These are phyloP conservation scores for Malus hybrid DNA, from an alignment of 331 rosid species.

Conservation along the genomic window DNA sequence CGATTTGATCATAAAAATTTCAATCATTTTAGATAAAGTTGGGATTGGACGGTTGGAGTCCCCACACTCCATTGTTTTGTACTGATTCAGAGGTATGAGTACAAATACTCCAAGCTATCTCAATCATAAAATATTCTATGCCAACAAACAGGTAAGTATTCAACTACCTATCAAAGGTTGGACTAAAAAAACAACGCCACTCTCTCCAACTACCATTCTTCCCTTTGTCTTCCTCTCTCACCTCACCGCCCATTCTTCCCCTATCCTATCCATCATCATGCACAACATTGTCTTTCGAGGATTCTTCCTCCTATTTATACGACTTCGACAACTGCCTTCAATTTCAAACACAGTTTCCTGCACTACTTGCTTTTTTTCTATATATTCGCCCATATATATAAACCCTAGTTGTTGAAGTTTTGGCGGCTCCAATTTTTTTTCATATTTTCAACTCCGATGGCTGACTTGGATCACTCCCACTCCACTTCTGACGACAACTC, in stretches of 20 bases:
- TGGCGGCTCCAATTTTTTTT: slow-evolving; percentile 14
- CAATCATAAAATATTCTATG: background rate
- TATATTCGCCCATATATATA: background rate
- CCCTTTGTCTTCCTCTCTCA: slow-evolving; percentile 15
- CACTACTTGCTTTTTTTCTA: background rate
- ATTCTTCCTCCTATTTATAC: slow-evolving; percentile 28
- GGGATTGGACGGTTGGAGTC: background rate
- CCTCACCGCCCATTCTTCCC: slow-evolving; percentile 29
- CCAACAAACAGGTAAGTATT: slow-evolving; percentile 32
- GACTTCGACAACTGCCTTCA: slow-evolving; percentile 14
- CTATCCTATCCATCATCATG: background rate
- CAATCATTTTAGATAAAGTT: background rate
- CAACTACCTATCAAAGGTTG: slow-evolving; percentile 61
- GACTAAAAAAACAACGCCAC: background rate
- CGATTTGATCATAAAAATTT: background rate
- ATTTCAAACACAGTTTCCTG: slow-evolving; percentile 10
- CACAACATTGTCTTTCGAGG: background rate
- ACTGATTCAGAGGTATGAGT: background rate
- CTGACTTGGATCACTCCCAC: slow-evolving; percentile 44
- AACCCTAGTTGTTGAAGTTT: background rate
- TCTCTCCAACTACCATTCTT: slow-evolving; percentile 64
- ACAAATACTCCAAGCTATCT: background rate
- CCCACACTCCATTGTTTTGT: background rate
- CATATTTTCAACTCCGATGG: slow-evolving; percentile 30
- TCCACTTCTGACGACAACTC: slow-evolving; percentile 37